phyloP scores from a whole-genome alignment of 2,329 filamentous ascomycete genomes.

The Aspergillus tanneri region DNA sequence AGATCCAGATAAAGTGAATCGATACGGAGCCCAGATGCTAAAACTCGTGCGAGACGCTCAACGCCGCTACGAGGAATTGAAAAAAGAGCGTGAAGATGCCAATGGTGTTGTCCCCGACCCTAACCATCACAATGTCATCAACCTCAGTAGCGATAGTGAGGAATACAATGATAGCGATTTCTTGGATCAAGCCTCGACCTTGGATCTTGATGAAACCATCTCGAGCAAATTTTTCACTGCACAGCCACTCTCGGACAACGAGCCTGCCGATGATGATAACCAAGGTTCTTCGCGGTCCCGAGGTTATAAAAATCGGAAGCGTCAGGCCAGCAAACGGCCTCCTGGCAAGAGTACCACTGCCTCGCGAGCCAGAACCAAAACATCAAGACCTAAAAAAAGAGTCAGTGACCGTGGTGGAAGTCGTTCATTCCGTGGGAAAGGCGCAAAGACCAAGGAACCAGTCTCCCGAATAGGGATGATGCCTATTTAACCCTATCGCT shows the following conservation, averaged over 20 bases:
- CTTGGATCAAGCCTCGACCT: slow-evolving; percentile 24
- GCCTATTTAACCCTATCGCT: slow-evolving; percentile 31
- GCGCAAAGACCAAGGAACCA: slow-evolving; percentile 26
- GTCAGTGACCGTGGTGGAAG: slow-evolving; percentile 21
- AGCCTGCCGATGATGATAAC: slow-evolving; percentile 26
- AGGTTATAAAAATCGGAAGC: slow-evolving; percentile 26
- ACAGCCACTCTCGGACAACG: slow-evolving; percentile 21
- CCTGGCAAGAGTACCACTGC: slow-evolving; percentile 28
- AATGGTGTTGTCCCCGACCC: slow-evolving; percentile 50
- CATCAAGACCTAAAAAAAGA: slow-evolving; percentile 25
- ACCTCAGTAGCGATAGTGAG: slow-evolving; percentile 38
- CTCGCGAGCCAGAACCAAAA: slow-evolving; percentile 26
- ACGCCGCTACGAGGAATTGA: slow-evolving; percentile 44
- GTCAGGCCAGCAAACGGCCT: slow-evolving; percentile 25
- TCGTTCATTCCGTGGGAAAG: slow-evolving; percentile 27
- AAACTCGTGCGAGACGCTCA: slow-evolving; percentile 43
- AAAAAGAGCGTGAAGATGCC: slow-evolving; percentile 45
- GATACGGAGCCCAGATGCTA: slow-evolving; percentile 46
- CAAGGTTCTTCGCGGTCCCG: slow-evolving; percentile 18
- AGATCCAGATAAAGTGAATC: slow-evolving; percentile 46
- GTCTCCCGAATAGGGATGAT: slow-evolving; percentile 39
- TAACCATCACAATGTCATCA: slow-evolving; percentile 48
- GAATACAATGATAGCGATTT: slow-evolving; percentile 42
- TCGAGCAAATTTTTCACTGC: slow-evolving; percentile 38
- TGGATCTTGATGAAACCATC: slow-evolving; percentile 29